Evolutionary conservation across 1,284 basidiomycete species (phyloP), one percentile per base, ranked within the genome.

Genomic region (Leccinum fallax): DNA sequence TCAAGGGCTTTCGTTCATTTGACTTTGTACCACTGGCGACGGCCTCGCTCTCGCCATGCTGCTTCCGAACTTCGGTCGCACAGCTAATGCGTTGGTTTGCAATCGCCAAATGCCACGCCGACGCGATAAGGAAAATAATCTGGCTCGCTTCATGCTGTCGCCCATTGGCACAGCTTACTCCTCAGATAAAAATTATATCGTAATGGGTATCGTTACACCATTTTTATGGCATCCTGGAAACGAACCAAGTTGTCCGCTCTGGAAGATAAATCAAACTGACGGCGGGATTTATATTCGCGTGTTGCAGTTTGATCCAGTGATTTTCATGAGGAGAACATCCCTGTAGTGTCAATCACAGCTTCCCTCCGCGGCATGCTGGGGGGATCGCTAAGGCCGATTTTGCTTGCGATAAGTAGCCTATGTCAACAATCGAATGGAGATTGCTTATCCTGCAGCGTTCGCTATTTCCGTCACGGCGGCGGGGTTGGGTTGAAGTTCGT

Each of bases 91-190:
- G 21, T 53, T 58, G 49, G 21, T 19, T 32, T n/a, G 38, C 19
- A 13, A 28, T 58, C 53, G 57, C 38, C 5, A 40, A 40, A 55
- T 21, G 51, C 53, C 8, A 43, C 36, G 8, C 38, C 59, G 51
- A 53, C 3, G 19, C n/a, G 51, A 46, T 48, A 21, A 53, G 7
- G 9, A 19, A 15, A 30, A 21, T 48, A 24, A 10, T 43, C 26
- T 24, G 24, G 59, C 28, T n/a, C 13, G 19, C 28, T 57, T 52
- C 64, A 54, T 60, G 53, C 64, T 57, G 40, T 64, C 3, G 10
- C 30, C 7, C n/a, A 13, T 58, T 68, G 65, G 69, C 48, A 36
- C 38, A 61, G 34, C 36, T 36, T 58, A 40, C 56, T 28, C 60
- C 1, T 15, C 36, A 3, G 36, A 36, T 36, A 15, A 30, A 19